phyloP scores from a whole-genome alignment of 139 green algal species.

The Chlamydomonas sphaeroides region DNA sequence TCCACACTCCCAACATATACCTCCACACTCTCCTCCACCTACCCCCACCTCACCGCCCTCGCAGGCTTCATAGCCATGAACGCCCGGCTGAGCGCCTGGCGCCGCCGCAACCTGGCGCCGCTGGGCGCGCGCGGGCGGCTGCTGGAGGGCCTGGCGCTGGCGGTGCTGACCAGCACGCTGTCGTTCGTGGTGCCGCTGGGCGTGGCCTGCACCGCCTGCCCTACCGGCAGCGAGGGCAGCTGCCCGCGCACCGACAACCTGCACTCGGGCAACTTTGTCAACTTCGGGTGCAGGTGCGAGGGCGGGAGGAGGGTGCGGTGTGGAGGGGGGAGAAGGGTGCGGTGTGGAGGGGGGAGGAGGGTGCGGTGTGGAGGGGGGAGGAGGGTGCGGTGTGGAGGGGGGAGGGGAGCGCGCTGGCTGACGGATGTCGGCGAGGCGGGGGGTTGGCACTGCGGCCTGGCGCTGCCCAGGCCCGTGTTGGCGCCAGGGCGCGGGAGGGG shows the following conservation, averaged over 20 bases:
- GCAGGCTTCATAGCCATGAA: constrained; percentile 79
- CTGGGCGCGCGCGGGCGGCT: constrained; percentile 48
- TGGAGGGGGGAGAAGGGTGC: too few species aligned
- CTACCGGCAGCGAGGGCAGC: constrained; percentile 26
- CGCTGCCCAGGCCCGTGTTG: too few species aligned
- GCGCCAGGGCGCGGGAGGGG: too few species aligned
- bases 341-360: too few species aligned
- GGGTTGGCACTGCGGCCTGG: too few species aligned
- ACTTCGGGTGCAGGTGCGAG: constrained; percentile 59
- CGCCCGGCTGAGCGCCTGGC: constrained; percentile 59
- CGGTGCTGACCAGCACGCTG: constrained; percentile 64
- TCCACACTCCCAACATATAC: too few species aligned
- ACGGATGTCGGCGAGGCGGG: too few species aligned
- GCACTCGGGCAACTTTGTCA: constrained; percentile 81
- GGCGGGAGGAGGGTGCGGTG: too few species aligned
- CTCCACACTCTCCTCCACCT: too few species aligned
- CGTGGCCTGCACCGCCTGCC: constrained; percentile 67
- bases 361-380: too few species aligned
- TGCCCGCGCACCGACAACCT: constrained; percentile 69
- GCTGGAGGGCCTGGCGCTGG: constrained; percentile 62
- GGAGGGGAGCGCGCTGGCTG: too few species aligned
- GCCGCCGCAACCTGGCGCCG: constrained; percentile 30
- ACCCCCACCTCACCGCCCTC: neutral
- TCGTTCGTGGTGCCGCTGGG: constrained; percentile 70
- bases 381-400: too few species aligned